Conservation (phyloP, 2,329 filamentous ascomycete genomes). For the Ramularia endophylla region DNA sequence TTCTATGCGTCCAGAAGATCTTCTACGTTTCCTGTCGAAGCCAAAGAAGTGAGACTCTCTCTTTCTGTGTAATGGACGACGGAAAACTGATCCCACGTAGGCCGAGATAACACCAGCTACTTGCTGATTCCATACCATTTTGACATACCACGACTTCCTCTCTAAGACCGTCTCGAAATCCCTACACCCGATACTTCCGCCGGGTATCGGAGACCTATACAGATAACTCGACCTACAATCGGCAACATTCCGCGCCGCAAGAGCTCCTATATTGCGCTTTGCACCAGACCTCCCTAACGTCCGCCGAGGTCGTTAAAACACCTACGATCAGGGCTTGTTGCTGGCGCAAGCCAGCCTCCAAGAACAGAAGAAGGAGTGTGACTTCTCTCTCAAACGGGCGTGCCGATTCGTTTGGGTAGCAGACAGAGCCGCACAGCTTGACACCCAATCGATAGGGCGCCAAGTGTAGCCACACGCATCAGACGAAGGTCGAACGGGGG, state of each 20-base stretch:
- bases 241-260: conserved; percentile 84
- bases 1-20: conserved; percentile 87
- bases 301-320: conserved; percentile 56
- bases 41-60: conserved; percentile 70
- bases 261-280: conserved; percentile 75
- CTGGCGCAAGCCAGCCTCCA: conserved; percentile 82
- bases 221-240: conserved; percentile 52
- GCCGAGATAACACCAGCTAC: conserved; percentile 61
- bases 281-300: conserved; percentile 89
- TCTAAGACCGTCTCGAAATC: conserved; percentile 43
- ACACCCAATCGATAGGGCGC: not conserved
- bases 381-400: conserved; percentile 92
- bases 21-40: conserved; percentile 89
- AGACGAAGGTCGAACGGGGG: not conserved
- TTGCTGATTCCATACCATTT: conserved; percentile 28
- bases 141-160: conserved; percentile 46
- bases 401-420: conserved; percentile 93
- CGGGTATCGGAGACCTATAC: conserved; percentile 79
- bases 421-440: conserved; percentile 81
- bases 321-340: conserved; percentile 51
- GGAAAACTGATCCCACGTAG: conserved; percentile 33
- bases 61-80: conserved; percentile 7
- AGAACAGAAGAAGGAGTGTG: conserved; percentile 60
- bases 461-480: no score
- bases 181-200: conserved; percentile 76